These are phyloP conservation scores for Cladosporium sp. DNA, from an alignment of 2,329 filamentous ascomycete genomes.

Conservation along the genomic window DNA sequence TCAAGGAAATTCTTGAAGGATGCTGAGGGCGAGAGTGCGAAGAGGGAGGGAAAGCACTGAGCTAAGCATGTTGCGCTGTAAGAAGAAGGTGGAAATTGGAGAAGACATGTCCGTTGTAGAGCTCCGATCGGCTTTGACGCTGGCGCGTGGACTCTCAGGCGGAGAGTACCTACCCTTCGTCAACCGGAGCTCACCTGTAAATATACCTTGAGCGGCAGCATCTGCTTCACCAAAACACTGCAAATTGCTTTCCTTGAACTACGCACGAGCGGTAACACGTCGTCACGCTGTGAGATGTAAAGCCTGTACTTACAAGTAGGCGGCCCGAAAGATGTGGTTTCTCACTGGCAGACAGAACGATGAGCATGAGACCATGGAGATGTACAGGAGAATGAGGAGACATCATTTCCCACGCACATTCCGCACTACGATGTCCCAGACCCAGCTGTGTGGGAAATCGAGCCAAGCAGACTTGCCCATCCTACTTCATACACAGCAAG, in stretches of 20 bases:
- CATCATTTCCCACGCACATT: too few relatives aligned
- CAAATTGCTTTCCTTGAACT: neutral
- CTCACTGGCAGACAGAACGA: neutral
- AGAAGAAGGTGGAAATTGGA: neutral
- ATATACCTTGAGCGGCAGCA: conserved; percentile 13
- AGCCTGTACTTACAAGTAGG: too few relatives aligned
- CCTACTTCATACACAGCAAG: too few relatives aligned
- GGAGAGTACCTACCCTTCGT: neutral
- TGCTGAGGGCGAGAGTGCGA: conserved; percentile 39
- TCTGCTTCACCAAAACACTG: conserved; percentile 4
- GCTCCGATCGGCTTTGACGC: neutral
- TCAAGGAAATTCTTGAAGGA: conserved; percentile 50
- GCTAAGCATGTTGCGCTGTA: neutral
- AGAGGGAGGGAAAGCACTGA: conserved; percentile 30
- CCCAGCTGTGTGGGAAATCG: too few relatives aligned
- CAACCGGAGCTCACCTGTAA: conserved; percentile 11
- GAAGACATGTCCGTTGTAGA: conserved; percentile 7
- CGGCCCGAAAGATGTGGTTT: neutral
- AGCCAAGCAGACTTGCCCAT: too few relatives aligned
- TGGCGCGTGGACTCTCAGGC: neutral
- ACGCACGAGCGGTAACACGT: too few relatives aligned
- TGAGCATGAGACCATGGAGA: neutral
- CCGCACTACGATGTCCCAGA: too few relatives aligned
- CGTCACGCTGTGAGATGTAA: too few relatives aligned
- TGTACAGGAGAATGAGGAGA: too few relatives aligned